Evolutionary conservation across 2,329 filamentous ascomycete species (phyloP), one percentile per base, ranked within the genome.

Genomic region (Trichophyton schoenleinii): DNA sequence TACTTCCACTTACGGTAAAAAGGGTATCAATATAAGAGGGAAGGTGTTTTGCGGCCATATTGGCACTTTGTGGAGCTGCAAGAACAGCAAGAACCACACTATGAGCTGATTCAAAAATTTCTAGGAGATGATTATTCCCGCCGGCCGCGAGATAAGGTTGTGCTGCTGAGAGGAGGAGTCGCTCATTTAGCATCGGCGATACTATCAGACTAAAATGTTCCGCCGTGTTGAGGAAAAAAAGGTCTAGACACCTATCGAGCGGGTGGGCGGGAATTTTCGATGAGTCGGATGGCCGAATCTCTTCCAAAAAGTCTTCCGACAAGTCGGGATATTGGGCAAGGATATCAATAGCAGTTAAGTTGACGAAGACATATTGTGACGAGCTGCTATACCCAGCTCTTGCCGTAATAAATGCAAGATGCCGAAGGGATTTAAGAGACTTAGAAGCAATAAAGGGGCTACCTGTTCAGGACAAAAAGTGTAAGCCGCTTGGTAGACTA

Each of bases 61-160:
- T 75, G 18, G 86, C 84, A 67, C 91, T 91, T 64, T 88, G 85
- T 0, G 91, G 89, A 59, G 88, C 87, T 0, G 88, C 88, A 53
- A 96, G 83, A 3, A 89, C 85, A 1, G 91, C 85, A 4, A 96
- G 82, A 66, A 89, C 83, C 48, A 91, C 83, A 65, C 87, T 88
- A 74, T 96, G 91, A 0, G 91, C 89, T 0, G 91, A 85, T 73
- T 96, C 91, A 68, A 95, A 95, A n/a, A 95, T 83, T 46, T 85
- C 81, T 1, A 86, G 74, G 8, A 88, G 77, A 53, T 81, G 75
- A 22, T 77, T 74, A 64, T 83, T 81, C 18, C 79, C 79, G 28
- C 80, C 81, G n/a, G 81, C 75, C 49, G 80, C 78, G 2, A 96
- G 82, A 70, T 95, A 94, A 0, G 87, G 82, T 3, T 84, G 82